Evolutionary conservation across 73 alveolate genomes (phyloP).

Genomic region (Uronychia setigera): DNA sequence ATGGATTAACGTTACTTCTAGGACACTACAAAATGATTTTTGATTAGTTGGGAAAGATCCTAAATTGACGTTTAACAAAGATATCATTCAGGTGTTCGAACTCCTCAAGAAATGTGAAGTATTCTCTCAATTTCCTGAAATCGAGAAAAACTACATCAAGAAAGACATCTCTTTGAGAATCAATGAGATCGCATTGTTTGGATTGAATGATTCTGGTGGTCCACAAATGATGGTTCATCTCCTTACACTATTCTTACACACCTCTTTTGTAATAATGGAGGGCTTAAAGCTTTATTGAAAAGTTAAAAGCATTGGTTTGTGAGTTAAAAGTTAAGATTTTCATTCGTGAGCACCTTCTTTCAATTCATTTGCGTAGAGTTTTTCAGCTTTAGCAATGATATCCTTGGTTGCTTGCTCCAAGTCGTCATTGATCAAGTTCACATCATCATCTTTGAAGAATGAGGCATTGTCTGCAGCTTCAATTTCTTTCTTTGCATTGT

Average conservation of each 20-base stretch:
- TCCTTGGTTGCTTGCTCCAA: constrained; percentile 14
- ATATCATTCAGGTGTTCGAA: constrained; percentile 22
- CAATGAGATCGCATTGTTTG: constrained; percentile 15
- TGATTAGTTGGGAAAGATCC: not conserved
- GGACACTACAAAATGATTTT: too few relatives aligned
- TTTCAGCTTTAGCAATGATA: not conserved
- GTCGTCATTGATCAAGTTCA: constrained; percentile 50
- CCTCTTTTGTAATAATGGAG: constrained; percentile 27
- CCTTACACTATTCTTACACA: too few relatives aligned
- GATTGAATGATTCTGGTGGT: constrained; percentile 19
- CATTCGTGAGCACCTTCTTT: not conserved
- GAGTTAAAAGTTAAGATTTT: not conserved
- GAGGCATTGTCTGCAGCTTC: constrained; percentile 20
- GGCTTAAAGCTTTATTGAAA: constrained; percentile 20
- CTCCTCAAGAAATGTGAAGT: not conserved
- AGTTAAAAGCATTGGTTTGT: not conserved
- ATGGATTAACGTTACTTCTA: too few relatives aligned
- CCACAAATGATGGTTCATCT: constrained; percentile 34
- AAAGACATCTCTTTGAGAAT: constrained; percentile 30
- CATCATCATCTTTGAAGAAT: constrained; percentile 21
- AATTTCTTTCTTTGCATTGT: constrained; percentile 13
- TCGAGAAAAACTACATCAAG: not conserved
- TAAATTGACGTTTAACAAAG: constrained; percentile 6
- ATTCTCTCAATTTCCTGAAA: not conserved
- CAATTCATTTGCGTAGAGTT: constrained; percentile 16